Conservation (phyloP, 1,284 basidiomycete species). For the Apiotrichum sp. region DNA sequence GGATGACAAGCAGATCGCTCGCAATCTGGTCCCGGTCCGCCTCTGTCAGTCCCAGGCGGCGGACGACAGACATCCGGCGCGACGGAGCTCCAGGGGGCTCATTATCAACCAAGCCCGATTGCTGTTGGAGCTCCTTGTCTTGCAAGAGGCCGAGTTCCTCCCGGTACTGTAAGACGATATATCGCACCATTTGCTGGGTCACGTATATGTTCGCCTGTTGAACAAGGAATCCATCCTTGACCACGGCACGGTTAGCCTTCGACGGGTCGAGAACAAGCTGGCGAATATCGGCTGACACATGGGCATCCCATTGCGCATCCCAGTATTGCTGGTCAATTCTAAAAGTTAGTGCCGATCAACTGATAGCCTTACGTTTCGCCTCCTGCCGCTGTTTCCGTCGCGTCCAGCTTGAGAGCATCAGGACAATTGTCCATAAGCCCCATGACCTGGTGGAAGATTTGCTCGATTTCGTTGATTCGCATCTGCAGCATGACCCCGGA, state of each 20-base stretch:
- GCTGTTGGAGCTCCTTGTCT: constrained; percentile 37
- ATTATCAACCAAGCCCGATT: neutral
- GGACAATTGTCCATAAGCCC: constrained; percentile 41
- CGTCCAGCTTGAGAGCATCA: constrained; percentile 28
- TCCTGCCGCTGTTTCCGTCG: constrained; percentile 10
- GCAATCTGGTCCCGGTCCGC: constrained; percentile 30
- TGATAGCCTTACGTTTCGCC: constrained; percentile 17
- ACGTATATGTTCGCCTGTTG: constrained; percentile 84
- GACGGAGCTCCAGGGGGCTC: constrained; percentile 49
- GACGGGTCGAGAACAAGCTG: constrained; percentile 77
- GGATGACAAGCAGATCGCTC: constrained; percentile 65
- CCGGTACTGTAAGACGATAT: constrained; percentile 79
- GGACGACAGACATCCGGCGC: constrained; percentile 40
- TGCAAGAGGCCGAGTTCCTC: constrained; percentile 60
- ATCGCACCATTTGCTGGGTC: constrained; percentile 83
- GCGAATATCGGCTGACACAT: constrained; percentile 69
- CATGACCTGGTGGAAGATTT: constrained; percentile 38
- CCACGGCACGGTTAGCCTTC: constrained; percentile 70
- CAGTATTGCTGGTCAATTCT: constrained; percentile 25
- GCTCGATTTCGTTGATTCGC: constrained; percentile 37
- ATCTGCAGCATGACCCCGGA: constrained; percentile 33
- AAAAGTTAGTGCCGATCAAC: neutral
- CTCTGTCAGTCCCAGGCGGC: constrained; percentile 19
- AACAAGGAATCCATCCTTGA: constrained; percentile 76
- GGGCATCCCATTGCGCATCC: constrained; percentile 24